Evolutionary conservation across 805 yeast genomes (phyloP).

Genomic region (Groenewaldozyma tartarivorans): DNA sequence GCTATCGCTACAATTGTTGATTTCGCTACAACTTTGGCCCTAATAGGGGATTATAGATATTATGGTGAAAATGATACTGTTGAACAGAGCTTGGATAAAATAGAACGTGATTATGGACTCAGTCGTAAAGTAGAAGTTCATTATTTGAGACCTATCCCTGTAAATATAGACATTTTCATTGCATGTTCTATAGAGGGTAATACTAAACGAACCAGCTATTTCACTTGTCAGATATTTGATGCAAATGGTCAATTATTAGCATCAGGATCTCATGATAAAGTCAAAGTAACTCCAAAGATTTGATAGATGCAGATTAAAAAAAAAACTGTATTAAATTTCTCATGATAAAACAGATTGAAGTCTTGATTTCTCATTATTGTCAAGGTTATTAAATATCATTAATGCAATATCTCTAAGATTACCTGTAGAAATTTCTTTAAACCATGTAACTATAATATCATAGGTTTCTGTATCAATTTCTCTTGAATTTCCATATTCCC

Average conservation of each 20-base stretch:
- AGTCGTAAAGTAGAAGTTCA: constrained; percentile 22
- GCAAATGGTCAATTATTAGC: constrained; percentile 14
- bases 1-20: constrained; percentile 24
- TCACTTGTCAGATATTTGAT: constrained; percentile 15
- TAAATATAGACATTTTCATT: constrained; percentile 15
- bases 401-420: too few relatives aligned
- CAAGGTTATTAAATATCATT: too few relatives aligned
- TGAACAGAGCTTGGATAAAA: constrained; percentile 10
- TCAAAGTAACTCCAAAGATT: too few relatives aligned
- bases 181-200: constrained; percentile 18
- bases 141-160: constrained; percentile 23
- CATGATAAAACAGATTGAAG: too few relatives aligned
- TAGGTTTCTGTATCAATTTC: not conserved
- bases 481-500: not conserved
- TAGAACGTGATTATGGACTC: constrained; percentile 17
- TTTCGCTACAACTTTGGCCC: constrained; percentile 17
- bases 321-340: too few relatives aligned
- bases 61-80: constrained; percentile 15
- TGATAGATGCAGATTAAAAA: too few relatives aligned
- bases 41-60: constrained; percentile 18
- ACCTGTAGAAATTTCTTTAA: not conserved
- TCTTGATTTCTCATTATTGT: too few relatives aligned
- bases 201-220: constrained; percentile 20
- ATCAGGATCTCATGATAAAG: constrained; percentile 26
- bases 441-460: not conserved